A percentile compares a stretch with the other conserved stretches of the same genome.
Conservation (phyloP, 139 green algal species). For the Mesotaenium endlicherianum region DNA sequence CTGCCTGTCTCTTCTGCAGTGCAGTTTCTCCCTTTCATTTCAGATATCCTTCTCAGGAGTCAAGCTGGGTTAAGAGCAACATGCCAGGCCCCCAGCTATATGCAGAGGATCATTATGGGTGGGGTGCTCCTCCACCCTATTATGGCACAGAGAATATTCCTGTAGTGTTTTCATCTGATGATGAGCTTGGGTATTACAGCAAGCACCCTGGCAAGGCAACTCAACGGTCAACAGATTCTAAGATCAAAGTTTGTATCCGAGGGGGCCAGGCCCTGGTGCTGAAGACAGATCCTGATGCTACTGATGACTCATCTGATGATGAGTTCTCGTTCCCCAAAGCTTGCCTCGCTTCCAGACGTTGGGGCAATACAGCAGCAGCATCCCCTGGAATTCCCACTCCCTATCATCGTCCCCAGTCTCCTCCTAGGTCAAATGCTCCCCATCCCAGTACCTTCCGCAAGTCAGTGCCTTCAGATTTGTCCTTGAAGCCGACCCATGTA, state of each 20-base stretch:
- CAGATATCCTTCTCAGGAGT: not conserved
- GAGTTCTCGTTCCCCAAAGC: not conserved
- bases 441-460: not conserved
- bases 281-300: slow-evolving; percentile 2
- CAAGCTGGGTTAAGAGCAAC: not conserved
- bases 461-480: too few species aligned
- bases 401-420: not conserved
- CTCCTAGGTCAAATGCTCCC: not conserved
- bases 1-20: not conserved
- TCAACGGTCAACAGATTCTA: not conserved
- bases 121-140: not conserved
- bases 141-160: not conserved
- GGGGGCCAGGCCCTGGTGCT: not conserved
- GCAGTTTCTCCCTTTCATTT: not conserved
- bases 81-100: too few species aligned
- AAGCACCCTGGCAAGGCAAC: not conserved
- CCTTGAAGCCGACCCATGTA: too few species aligned
- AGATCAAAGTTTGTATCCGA: not conserved
- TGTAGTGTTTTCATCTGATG: not conserved
- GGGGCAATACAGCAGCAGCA: not conserved
- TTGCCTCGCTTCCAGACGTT: not conserved
- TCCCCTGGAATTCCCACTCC: not conserved
- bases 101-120: not conserved
- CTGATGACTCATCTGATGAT: slow-evolving; percentile 7
- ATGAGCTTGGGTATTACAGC: not conserved